Conservation (phyloP, 495 filamentous ascomycete species). For the Platismatia glauca region DNA sequence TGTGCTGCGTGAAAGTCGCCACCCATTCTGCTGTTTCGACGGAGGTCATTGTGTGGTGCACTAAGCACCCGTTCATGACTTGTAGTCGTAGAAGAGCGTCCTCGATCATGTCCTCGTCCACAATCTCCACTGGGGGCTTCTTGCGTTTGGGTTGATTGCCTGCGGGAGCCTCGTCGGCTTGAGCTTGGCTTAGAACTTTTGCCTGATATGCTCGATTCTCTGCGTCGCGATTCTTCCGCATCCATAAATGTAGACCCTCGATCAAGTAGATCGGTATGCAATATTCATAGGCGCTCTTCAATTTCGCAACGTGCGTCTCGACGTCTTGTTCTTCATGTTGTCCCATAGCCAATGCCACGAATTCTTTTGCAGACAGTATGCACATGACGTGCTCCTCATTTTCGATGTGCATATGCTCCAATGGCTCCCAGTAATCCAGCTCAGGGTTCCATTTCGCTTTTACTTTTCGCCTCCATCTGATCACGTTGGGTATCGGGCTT, state of each 20-base stretch:
- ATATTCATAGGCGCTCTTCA: conserved; percentile 45
- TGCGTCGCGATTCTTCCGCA: conserved; percentile 60
- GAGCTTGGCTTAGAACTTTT: conserved; percentile 50
- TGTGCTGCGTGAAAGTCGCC: conserved; percentile 68
- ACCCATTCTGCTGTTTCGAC: conserved; percentile 72
- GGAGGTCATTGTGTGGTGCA: conserved; percentile 58
- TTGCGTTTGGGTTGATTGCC: conserved; percentile 21
- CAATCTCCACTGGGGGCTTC: conserved; percentile 18
- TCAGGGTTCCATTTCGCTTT: conserved; percentile 52
- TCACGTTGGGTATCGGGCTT: conserved; percentile 47
- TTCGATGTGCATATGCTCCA: conserved; percentile 42
- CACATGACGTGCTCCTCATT: conserved; percentile 61
- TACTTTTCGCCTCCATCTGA: conserved; percentile 70
- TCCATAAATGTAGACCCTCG: conserved; percentile 58
- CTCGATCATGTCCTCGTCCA: conserved; percentile 67
- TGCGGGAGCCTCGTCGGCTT: conserved; percentile 20
- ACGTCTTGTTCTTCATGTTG: conserved; percentile 39
- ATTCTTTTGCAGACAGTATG: conserved; percentile 56
- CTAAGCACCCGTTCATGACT: conserved; percentile 54
- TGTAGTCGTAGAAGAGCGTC: conserved; percentile 66
- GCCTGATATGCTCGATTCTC: conserved; percentile 59
- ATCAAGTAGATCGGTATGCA: conserved; percentile 64
- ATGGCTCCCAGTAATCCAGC: conserved; percentile 58
- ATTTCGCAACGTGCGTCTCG: conserved; percentile 48
- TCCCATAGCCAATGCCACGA: conserved; percentile 44